Evolutionary conservation across 495 filamentous ascomycete species (phyloP).

Genomic region (Trichoderma gamsii): DNA sequence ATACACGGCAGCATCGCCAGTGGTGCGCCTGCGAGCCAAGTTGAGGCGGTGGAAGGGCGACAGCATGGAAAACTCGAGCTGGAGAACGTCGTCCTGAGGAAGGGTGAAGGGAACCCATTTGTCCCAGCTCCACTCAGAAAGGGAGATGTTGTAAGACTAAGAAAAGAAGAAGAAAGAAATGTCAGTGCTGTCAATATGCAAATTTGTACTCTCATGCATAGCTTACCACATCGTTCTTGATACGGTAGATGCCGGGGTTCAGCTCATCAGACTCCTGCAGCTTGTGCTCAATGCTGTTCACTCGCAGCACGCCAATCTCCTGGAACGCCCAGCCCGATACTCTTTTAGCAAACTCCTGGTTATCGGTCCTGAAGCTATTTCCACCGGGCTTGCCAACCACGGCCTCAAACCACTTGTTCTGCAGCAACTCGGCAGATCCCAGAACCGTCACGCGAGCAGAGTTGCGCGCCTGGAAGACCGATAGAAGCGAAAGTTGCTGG

Average conservation of each 20-base stretch:
- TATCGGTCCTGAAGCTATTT: slow-evolving; percentile 56
- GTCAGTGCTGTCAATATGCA: slow-evolving; percentile 3
- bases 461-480: slow-evolving; percentile 84
- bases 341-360: slow-evolving; percentile 78
- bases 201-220: neutral
- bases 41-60: slow-evolving; percentile 93
- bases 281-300: slow-evolving; percentile 76
- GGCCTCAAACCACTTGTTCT: slow-evolving; percentile 84
- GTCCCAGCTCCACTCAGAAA: slow-evolving; percentile 74
- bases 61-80: slow-evolving; percentile 97
- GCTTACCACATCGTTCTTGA: slow-evolving; percentile 95
- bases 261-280: slow-evolving; percentile 51
- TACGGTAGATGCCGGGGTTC: slow-evolving; percentile 87
- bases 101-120: slow-evolving; percentile 67
- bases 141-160: slow-evolving; percentile 78
- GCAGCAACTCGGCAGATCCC: slow-evolving; percentile 78
- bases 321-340: slow-evolving; percentile 88
- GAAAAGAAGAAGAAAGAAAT: neutral
- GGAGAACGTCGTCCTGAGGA: slow-evolving; percentile 62
- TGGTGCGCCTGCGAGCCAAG: slow-evolving; percentile 48
- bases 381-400: slow-evolving; percentile 58
- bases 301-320: slow-evolving; percentile 83
- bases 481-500: slow-evolving; percentile 72
- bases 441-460: slow-evolving; percentile 84
- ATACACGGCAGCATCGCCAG: slow-evolving; percentile 66